Evolutionary conservation across 1,139 yeast species (phyloP).

Genomic region (Suhomyces choctaworum): DNA sequence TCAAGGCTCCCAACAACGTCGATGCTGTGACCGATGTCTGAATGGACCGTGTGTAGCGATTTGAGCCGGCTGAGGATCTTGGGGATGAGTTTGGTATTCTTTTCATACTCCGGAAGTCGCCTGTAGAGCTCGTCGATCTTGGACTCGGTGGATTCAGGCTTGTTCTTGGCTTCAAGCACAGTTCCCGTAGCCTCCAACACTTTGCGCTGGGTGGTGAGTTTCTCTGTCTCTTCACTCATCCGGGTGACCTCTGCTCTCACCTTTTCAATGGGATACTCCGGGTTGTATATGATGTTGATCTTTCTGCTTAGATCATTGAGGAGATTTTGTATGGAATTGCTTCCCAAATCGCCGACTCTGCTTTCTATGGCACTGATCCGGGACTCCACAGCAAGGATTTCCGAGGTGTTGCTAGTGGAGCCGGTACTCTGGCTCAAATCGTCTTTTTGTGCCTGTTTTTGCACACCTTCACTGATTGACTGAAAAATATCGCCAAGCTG

Average conservation of each 20-base stretch:
- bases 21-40: slow-evolving; percentile 34
- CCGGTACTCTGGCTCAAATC: slow-evolving; percentile 1
- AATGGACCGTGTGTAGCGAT: slow-evolving; percentile 46
- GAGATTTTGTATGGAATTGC: slow-evolving; percentile 23
- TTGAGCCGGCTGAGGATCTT: slow-evolving; percentile 43
- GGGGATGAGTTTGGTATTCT: slow-evolving; percentile 39
- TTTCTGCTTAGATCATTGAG: slow-evolving; percentile 38
- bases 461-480: background rate
- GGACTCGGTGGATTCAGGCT: slow-evolving; percentile 13
- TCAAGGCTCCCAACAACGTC: slow-evolving; percentile 37
- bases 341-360: slow-evolving; percentile 20
- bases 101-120: slow-evolving; percentile 38
- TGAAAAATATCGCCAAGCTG: slow-evolving; percentile 1
- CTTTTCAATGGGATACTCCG: slow-evolving; percentile 29
- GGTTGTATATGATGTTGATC: slow-evolving; percentile 39
- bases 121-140: slow-evolving; percentile 42
- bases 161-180: background rate
- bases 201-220: slow-evolving; percentile 18
- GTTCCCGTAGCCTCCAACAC: slow-evolving; percentile 19
- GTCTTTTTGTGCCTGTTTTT: slow-evolving; percentile 7
- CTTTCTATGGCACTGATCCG: slow-evolving; percentile 26
- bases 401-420: slow-evolving; percentile 6
- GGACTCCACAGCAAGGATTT: slow-evolving; percentile 25
- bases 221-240: slow-evolving; percentile 23
- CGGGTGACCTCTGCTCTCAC: slow-evolving; percentile 22